These are phyloP conservation scores for Asterophora parasitica DNA, from an alignment of 768 basidiomycete genomes.

Conservation along the genomic window DNA sequence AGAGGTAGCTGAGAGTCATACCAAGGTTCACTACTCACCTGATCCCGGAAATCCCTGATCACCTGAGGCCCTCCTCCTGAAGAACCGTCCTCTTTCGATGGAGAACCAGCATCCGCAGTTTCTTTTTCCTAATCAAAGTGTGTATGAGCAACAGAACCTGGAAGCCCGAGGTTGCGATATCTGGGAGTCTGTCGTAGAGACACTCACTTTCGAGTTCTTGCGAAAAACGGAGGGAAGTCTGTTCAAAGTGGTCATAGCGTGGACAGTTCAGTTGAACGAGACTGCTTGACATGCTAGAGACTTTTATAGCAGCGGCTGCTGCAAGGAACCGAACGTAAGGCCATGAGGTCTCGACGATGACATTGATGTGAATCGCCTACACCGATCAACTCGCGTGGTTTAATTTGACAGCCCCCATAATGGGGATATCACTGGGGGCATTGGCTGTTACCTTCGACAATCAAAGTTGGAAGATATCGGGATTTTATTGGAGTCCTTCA, in stretches of 20 bases:
- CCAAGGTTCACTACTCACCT: constrained; percentile 24
- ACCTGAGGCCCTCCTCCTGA: constrained; percentile 25
- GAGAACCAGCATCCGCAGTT: constrained; percentile 4
- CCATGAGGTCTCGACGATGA: no score
- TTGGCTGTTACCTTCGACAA: no score
- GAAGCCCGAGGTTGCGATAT: no score
- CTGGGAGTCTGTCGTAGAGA: no score
- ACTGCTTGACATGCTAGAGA: background rate
- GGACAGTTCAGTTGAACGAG: background rate
- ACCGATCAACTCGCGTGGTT: no score
- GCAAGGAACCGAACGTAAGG: background rate
- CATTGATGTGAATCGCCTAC: no score
- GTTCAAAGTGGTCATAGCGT: constrained; percentile 15
- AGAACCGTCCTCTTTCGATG: constrained; percentile 5
- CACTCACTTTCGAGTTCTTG: constrained; percentile 9
- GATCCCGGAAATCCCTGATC: constrained; percentile 39
- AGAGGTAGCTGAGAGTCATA: background rate
- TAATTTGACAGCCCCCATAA: no score
- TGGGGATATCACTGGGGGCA: no score
- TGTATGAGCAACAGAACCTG: background rate
- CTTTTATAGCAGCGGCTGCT: constrained; percentile 5
- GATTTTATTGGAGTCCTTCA: no score
- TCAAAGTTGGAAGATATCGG: no score
- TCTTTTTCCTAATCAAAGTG: constrained; percentile 10
- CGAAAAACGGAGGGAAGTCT: constrained; percentile 20